Base-by-base conservation (phyloP, 345 rosid genomes). In the Acer campestre region DNA sequence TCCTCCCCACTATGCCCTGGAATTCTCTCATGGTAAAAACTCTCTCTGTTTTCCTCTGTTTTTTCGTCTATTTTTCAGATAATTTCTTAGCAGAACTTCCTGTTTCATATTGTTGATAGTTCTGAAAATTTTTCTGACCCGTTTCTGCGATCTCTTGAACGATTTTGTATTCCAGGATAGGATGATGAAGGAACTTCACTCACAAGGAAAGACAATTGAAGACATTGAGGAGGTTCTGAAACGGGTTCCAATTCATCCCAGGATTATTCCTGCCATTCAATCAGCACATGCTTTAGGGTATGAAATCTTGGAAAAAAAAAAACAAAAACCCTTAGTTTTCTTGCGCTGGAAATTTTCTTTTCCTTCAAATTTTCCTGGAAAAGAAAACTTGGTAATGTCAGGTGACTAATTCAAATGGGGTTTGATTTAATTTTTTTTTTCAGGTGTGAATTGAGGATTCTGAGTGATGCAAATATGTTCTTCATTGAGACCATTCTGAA, bases 1-100 rank as follows among this genome's bases (percentile, higher is more conserved):
- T 94, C 70, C 98, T 93, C 22, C 94, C 93, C 2, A 89, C 95
- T 84, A 90, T 91, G 95, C 95, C 98, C 27, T 94, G 98, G 97
- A 95, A 95, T 81, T 77, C 93, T 77, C 84, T 93, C 77, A 93
- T 95, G 98, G 98, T 94, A 74, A 46, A 44, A 70, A 0, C n/a
- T 8, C 11, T n/a, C 46, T 69, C 16, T 12, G 17, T 11, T 63
- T 14, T 58, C 22, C 18, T 44, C 16, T 9, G 63, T 61, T 27
- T 20, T 59, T 59, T 3, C 2, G 11, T 59, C 18, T 53, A 12
- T 42, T 42, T 42, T 42, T 42, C 46, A 0, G 1, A 42, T 42
- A 49, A 13, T 13, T 49, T 12, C 55, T 3, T 49, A 49, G 0
- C 53, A 12, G 55, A 14, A 49, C 1, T 0, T 49, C 55, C 25